phyloP scores from a whole-genome alignment of 306 rosid species.

The Trifolium repens region DNA sequence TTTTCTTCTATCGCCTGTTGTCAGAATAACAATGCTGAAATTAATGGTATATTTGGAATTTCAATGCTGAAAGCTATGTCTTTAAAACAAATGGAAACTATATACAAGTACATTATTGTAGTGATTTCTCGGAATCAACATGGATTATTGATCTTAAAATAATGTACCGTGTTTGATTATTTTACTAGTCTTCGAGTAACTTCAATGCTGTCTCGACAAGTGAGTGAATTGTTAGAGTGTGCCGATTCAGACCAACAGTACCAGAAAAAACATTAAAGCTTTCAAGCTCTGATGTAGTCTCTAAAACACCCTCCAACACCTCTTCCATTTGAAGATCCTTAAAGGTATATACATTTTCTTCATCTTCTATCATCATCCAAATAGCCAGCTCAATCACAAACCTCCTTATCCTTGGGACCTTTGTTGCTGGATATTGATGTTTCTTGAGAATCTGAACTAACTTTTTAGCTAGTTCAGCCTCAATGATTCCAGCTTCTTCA shows the following conservation, averaged over 20 bases:
- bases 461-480: constrained; percentile 60
- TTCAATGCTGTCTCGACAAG: constrained; percentile 75
- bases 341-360: constrained; percentile 54
- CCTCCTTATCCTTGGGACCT: constrained; percentile 88
- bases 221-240: constrained; percentile 70
- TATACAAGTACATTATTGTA: constrained; percentile 13
- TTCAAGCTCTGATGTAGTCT: constrained; percentile 97
- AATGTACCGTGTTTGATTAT: not conserved
- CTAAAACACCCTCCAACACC: constrained; percentile 74
- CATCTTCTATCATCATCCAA: constrained; percentile 88
- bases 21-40: constrained; percentile 9
- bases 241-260: constrained; percentile 80
- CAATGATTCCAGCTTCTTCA: constrained; percentile 61
- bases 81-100: constrained; percentile 3
- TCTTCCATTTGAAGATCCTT: constrained; percentile 59
- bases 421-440: constrained; percentile 66
- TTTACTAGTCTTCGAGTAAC: constrained; percentile 51
- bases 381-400: constrained; percentile 76
- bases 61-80: constrained; percentile 8
- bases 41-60: not conserved
- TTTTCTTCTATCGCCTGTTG: not conserved
- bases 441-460: constrained; percentile 66
- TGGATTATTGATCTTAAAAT: constrained; percentile 17
- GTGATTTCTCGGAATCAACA: not conserved
- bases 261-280: constrained; percentile 95